These are phyloP conservation scores for Elsinoe necatrix DNA, from an alignment of 2,329 filamentous ascomycete species.

Conservation along the genomic window DNA sequence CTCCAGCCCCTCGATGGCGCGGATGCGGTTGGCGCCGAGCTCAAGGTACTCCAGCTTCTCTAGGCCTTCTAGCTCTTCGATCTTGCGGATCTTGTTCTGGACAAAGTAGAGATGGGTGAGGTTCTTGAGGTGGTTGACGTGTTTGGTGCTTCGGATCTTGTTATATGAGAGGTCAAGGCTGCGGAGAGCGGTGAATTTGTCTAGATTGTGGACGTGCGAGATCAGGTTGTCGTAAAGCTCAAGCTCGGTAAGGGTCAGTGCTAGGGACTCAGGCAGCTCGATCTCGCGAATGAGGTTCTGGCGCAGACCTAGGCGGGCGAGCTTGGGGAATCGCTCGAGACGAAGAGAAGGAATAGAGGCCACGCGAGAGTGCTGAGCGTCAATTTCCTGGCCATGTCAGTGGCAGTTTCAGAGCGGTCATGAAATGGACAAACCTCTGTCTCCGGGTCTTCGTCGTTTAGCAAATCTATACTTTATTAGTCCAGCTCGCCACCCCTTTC, in stretches of 20 bases:
- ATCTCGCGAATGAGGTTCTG: constrained; percentile 83
- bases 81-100: constrained; percentile 83
- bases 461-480: constrained; percentile 41
- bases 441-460: constrained; percentile 50
- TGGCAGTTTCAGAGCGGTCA: constrained; percentile 49
- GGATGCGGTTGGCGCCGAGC: constrained; percentile 83
- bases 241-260: constrained; percentile 65
- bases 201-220: constrained; percentile 73
- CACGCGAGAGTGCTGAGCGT: constrained; percentile 81
- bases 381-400: constrained; percentile 56
- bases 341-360: constrained; percentile 65
- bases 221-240: constrained; percentile 97
- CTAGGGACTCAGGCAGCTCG: constrained; percentile 60
- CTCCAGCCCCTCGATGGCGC: constrained; percentile 79
- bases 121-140: constrained; percentile 66
- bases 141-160: constrained; percentile 98
- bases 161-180: constrained; percentile 92
- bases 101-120: constrained; percentile 85
- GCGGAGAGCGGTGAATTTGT: constrained; percentile 65
- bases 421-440: constrained; percentile 35
- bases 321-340: constrained; percentile 72
- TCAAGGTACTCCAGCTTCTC: constrained; percentile 73
- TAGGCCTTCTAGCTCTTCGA: constrained; percentile 74
- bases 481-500: not conserved
- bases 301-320: constrained; percentile 69